These are phyloP conservation scores for Phytophthora lateralis DNA, from an alignment of 352 stramenopile genomes.

Conservation along the genomic window DNA sequence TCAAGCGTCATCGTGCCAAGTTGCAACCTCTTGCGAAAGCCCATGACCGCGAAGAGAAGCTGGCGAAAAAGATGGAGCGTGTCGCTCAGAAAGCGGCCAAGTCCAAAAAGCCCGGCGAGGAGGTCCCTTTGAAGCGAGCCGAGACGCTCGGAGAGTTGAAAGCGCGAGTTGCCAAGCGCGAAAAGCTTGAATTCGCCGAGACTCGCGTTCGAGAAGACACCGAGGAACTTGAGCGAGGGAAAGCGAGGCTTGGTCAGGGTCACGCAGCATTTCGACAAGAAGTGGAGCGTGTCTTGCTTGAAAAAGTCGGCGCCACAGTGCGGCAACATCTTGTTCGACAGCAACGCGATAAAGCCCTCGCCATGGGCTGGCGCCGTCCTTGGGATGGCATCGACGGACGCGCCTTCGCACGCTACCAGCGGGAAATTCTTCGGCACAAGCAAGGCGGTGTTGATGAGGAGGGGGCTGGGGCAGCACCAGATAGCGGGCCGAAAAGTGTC, in stretches of 20 bases:
- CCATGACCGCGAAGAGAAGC: constrained; percentile 25
- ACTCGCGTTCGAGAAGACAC: constrained; percentile 47
- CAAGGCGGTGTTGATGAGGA: constrained; percentile 27
- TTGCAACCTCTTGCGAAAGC: constrained; percentile 27
- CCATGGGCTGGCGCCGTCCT: constrained; percentile 58
- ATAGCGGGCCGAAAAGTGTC: constrained; percentile 12
- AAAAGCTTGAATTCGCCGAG: constrained; percentile 40
- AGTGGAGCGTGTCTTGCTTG: constrained; percentile 58
- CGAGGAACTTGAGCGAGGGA: constrained; percentile 50
- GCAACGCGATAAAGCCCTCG: constrained; percentile 67
- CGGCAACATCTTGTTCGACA: constrained; percentile 59
- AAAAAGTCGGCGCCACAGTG: constrained; percentile 55
- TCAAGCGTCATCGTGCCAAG: constrained; percentile 35
- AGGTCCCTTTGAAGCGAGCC: constrained; percentile 5
- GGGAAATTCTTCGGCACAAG: constrained; percentile 46
- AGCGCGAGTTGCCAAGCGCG: constrained; percentile 38
- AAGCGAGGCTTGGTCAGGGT: constrained; percentile 50
- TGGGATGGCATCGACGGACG: constrained; percentile 68
- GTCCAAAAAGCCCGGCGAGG: constrained; percentile 7
- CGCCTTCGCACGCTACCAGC: constrained; percentile 70
- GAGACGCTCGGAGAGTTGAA: constrained; percentile 47
- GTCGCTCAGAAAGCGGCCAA: constrained; percentile 22
- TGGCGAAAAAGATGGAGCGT: constrained; percentile 28
- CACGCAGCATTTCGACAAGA: constrained; percentile 66
- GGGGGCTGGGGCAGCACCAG: constrained; percentile 13